phyloP scores from a whole-genome alignment of 148 eudicot genomes.

The Rhododendron vialii region DNA sequence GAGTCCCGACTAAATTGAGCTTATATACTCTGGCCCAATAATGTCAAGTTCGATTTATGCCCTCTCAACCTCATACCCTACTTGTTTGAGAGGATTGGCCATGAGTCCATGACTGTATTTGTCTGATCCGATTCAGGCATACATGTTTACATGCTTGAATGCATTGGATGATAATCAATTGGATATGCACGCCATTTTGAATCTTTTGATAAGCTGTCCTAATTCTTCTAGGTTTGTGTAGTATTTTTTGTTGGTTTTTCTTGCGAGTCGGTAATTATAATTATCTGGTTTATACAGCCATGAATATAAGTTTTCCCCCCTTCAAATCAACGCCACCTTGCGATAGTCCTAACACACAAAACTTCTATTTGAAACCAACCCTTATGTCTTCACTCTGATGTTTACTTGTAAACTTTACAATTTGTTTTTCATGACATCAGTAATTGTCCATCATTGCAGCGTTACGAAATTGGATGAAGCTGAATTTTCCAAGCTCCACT shows the following conservation, averaged over 20 bases:
- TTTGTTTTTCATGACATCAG: background rate
- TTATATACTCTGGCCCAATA: background rate
- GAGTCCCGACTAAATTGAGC: background rate
- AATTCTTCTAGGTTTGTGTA: background rate
- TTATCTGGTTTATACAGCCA: background rate
- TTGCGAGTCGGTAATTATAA: background rate
- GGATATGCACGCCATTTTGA: background rate
- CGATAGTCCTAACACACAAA: background rate
- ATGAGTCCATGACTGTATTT: background rate
- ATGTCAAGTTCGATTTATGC: background rate
- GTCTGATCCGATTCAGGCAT: background rate
- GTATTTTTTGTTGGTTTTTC: background rate
- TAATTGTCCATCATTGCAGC: slow-evolving; percentile 25
- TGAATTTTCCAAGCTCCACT: slow-evolving; percentile 67
- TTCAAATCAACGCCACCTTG: background rate
- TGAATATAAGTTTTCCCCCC: background rate
- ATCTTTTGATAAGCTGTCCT: background rate
- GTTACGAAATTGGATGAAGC: slow-evolving; percentile 61
- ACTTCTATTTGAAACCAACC: background rate
- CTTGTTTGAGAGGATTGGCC: background rate
- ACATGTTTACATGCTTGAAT: background rate
- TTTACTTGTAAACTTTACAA: background rate
- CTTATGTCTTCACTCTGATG: background rate
- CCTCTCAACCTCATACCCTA: background rate
- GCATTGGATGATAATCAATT: background rate